Base-by-base conservation (phyloP, 768 basidiomycete genomes). In the Dioszegia crocea region DNA sequence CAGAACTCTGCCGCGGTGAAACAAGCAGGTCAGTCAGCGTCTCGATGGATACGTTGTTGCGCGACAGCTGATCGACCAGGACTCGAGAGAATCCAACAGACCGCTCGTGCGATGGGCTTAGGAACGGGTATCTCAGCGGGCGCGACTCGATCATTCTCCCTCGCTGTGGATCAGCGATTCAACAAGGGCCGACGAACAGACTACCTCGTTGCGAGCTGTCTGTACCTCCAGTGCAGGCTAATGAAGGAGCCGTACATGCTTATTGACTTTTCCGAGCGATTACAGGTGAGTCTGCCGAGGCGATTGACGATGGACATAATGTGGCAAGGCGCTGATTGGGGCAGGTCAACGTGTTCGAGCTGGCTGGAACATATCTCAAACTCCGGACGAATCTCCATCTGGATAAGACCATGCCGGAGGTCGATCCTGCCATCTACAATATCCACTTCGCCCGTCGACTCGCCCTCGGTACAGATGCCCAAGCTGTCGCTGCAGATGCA, bases 381-480 rank as follows among this genome's bases (percentile, higher is more conserved):
- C 86, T 98, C 29, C 64, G 90, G 86, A 76, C 87, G 1, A 66
- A 62, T n/a, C 62, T 70, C 9, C 57, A 85, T 1, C 84, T 97
- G 52, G 85, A 85, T 30, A 66, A 70, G 26, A 55, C 57, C 0
- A 63, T 69, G 64, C 91, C 91, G 0, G 83, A 91, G 39, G 87
- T 97, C 69, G 94, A 99, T 72, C 94, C 96, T 0, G 90, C 91
- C 0, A 89, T 97, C 75, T 98, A 93, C 78, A 96, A 97, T 66
- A 87, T 89, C 24, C 88, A 96, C 33, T 99, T 98, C 68, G 87
- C 93, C 16, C 86, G 91, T 12, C 82, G 96, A 9, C 87, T 99
- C 47, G 93, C 96, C 76, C 97, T 99, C 65, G 93, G 93, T 3
- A 91, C 94, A 73, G 92, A 90, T 1, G 46, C 57, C 29, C 85